These are phyloP conservation scores for Atractiella rhizophila DNA, from an alignment of 768 basidiomycete genomes.

Conservation along the genomic window DNA sequence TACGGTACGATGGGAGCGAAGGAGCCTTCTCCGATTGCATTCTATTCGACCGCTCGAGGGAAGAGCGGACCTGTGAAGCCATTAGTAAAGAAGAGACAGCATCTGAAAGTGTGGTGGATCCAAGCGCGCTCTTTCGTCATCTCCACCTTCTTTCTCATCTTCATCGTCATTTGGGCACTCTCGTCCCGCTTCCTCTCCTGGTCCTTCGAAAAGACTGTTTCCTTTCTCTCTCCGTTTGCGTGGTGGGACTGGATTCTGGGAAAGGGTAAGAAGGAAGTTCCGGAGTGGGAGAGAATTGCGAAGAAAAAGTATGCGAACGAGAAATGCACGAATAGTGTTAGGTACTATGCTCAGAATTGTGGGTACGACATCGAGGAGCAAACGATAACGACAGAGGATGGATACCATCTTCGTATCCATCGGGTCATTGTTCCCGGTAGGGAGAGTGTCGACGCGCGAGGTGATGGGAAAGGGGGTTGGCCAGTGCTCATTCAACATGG, in stretches of 20 bases:
- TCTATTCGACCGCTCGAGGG: no score
- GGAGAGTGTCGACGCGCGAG: conserved; percentile 3
- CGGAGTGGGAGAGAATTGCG: no score
- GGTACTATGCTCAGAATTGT: conserved; percentile 26
- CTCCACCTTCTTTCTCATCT: conserved; percentile 24
- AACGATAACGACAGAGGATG: conserved; percentile 28
- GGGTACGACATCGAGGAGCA: conserved; percentile 28
- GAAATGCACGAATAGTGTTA: conserved; percentile 24
- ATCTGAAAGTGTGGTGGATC: no score
- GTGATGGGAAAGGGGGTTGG: conserved; percentile 22
- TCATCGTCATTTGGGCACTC: conserved; percentile 27
- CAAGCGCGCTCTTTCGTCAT: no score
- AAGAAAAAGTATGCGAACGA: conserved; percentile 25
- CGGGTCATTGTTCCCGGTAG: conserved; percentile 16
- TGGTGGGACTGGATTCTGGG: conserved; percentile 15
- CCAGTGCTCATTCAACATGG: conserved; percentile 29
- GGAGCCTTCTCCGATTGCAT: no score
- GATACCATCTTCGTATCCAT: conserved; percentile 24
- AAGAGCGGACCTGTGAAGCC: no score
- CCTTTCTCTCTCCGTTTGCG: not conserved
- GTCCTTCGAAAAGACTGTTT: conserved; percentile 7
- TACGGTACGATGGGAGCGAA: no score
- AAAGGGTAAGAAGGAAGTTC: conserved; percentile 18
- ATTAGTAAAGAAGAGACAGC: no score
- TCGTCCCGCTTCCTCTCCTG: conserved; percentile 7